A percentile compares a stretch with the other conserved stretches of the same genome.
These are phyloP conservation scores for cucumber (Cucumis sativus) DNA, from an alignment of 306 rosid genomes.

Conservation along the genomic window DNA sequence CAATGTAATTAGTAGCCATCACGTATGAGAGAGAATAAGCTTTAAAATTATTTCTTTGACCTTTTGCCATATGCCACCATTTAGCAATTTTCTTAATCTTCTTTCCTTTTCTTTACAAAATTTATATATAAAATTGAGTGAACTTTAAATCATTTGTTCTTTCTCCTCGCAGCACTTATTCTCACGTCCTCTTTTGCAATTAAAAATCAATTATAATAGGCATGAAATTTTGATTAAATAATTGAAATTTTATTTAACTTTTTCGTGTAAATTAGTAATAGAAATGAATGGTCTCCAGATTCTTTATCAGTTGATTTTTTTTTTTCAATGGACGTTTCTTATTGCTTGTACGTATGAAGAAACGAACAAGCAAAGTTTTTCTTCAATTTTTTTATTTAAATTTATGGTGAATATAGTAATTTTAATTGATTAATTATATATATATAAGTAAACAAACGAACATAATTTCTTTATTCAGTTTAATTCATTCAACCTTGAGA, in stretches of 20 bases:
- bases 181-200: neutral
- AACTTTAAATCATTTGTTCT: neutral
- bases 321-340: neutral
- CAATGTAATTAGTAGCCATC: neutral
- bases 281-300: neutral
- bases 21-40: neutral
- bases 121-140: too few relatives aligned
- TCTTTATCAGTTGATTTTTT: neutral
- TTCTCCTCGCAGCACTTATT: neutral
- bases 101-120: too few relatives aligned
- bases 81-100: neutral
- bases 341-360: neutral
- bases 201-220: neutral
- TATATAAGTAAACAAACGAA: too few relatives aligned
- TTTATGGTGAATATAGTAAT: neutral
- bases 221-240: neutral
- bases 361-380: neutral
- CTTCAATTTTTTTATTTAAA: neutral
- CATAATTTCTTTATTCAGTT: too few relatives aligned
- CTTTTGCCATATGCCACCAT: neutral
- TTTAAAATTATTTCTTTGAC: neutral
- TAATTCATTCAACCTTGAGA: too few relatives aligned
- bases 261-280: neutral
- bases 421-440: neutral
- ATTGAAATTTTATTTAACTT: neutral